Conservation (phyloP, 2,329 filamentous ascomycete species). For the Penicillium griseofulvum region DNA sequence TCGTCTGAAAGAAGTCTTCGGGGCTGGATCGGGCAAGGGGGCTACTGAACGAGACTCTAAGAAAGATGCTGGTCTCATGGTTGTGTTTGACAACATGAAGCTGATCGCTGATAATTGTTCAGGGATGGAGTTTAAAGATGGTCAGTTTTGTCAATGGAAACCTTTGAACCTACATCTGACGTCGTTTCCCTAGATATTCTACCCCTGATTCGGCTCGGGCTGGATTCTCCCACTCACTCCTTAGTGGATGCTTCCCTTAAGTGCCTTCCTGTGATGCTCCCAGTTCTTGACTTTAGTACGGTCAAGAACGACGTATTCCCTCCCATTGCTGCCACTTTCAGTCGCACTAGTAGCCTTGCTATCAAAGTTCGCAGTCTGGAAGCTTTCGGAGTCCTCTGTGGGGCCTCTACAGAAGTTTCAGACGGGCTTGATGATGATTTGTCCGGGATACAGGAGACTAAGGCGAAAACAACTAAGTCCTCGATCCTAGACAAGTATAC, state of each 20-base stretch:
- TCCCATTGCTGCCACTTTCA: conserved; percentile 84
- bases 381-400: conserved; percentile 85
- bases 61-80: conserved; percentile 86
- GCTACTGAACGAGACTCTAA: conserved; percentile 71
- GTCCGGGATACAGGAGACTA: conserved; percentile 57
- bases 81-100: conserved; percentile 79
- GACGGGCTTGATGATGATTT: conserved; percentile 64
- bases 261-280: conserved; percentile 74
- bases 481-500: conserved; percentile 95
- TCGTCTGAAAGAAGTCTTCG: conserved; percentile 76
- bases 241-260: conserved; percentile 82
- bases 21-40: conserved; percentile 51
- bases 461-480: conserved; percentile 62
- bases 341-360: conserved; percentile 84
- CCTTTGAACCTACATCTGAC: conserved; percentile 22
- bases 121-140: conserved; percentile 92
- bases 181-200: conserved; percentile 64
- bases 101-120: conserved; percentile 76
- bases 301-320: conserved; percentile 97
- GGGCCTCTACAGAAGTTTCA: conserved; percentile 59
- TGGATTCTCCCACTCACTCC: conserved; percentile 86
- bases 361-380: conserved; percentile 93
- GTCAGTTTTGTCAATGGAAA: conserved; percentile 47
- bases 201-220: conserved; percentile 76
- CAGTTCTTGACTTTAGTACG: conserved; percentile 89